Evolutionary conservation across 805 yeast species (phyloP).

Genomic region (Saccharomycopsis schoenii): DNA sequence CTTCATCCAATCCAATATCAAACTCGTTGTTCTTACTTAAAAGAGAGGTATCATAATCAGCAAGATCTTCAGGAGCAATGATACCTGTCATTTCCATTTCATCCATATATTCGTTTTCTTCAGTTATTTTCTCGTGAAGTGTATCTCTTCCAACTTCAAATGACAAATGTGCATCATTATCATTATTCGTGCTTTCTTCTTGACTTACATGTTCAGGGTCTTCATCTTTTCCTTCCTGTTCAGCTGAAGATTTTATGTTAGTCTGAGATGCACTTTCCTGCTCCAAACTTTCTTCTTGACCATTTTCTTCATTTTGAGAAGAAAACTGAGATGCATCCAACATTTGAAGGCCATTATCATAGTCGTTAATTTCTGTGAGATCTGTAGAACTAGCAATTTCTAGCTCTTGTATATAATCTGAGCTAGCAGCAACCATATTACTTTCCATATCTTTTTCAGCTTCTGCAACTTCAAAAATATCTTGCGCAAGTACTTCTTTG

Average conservation of each 20-base stretch:
- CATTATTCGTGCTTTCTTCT: background rate
- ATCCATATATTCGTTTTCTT: background rate
- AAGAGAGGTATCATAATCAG: background rate
- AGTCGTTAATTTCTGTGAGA: too few relatives aligned
- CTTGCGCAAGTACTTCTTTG: background rate
- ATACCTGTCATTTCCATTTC: conserved; percentile 1
- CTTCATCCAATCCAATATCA: background rate
- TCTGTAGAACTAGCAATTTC: too few relatives aligned
- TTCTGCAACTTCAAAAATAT: background rate
- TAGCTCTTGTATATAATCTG: too few relatives aligned
- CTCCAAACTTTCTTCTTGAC: too few relatives aligned
- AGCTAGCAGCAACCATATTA: too few relatives aligned
- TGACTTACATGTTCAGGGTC: background rate
- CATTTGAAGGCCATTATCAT: too few relatives aligned
- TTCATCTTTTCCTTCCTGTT: too few relatives aligned
- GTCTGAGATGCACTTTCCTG: too few relatives aligned
- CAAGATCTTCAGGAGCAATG: background rate
- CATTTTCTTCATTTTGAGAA: too few relatives aligned
- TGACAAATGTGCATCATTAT: background rate
- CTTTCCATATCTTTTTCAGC: background rate
- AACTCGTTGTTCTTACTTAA: background rate
- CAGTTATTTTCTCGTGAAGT: background rate
- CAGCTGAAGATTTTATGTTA: too few relatives aligned
- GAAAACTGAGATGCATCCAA: too few relatives aligned
- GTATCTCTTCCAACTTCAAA: background rate